Percentiles rank a stretch among this genome's conserved stretches.
phyloP scores from a whole-genome alignment of 495 filamentous ascomycete genomes.

The Sordaria brevicollis region DNA sequence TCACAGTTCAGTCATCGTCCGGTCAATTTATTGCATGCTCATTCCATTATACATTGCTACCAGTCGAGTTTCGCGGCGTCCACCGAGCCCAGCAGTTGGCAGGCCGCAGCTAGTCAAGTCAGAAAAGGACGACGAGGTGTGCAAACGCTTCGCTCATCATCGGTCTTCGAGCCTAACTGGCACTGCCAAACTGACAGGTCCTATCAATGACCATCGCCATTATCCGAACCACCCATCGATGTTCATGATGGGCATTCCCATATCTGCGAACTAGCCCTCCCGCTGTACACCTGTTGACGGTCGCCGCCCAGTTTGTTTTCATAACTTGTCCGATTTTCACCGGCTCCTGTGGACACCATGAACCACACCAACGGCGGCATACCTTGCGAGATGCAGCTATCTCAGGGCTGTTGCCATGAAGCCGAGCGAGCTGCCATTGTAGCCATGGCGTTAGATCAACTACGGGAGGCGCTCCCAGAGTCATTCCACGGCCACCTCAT shows the following conservation, averaged over 20 bases:
- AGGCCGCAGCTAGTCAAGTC: not conserved
- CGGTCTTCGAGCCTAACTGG: not conserved
- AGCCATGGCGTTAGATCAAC: conserved; percentile 28
- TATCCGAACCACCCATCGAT: not conserved
- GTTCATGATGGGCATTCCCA: conserved; percentile 7
- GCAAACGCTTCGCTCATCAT: not conserved
- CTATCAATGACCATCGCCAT: not conserved
- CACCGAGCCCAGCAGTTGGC: not conserved
- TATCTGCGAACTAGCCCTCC: not conserved
- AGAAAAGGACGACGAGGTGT: not conserved
- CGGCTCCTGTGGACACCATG: conserved; percentile 5
- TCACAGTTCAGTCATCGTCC: not conserved
- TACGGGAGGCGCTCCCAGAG: conserved; percentile 29
- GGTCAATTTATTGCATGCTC: not conserved
- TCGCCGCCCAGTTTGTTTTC: not conserved
- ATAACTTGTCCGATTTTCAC: not conserved
- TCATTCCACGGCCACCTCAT: conserved; percentile 31
- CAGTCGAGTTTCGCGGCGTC: not conserved
- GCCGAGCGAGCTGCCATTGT: conserved; percentile 34
- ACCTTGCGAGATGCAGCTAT: conserved; percentile 22
- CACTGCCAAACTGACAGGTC: not conserved
- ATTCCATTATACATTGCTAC: not conserved
- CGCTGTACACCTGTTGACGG: not conserved
- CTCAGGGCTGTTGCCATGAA: conserved; percentile 36
- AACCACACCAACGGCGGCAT: conserved; percentile 6